Base-by-base conservation (phyloP, 1,139 yeast species). In the Sugiyamaella novakii region DNA sequence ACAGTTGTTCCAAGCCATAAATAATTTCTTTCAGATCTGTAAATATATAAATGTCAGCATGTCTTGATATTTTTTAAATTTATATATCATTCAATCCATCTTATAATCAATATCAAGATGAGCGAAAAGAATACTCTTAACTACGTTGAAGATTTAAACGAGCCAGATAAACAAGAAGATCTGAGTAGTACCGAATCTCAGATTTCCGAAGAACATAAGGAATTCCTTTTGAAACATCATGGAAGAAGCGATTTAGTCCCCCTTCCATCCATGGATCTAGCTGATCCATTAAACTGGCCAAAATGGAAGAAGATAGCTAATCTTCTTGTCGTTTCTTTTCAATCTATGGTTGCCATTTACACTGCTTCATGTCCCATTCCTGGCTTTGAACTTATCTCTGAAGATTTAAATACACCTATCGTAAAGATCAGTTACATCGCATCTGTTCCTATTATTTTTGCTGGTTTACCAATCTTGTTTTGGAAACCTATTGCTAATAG, bases 261-360 rank as follows among this genome's bases (percentile, higher is more conserved):
- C 5, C 15, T 54, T 22, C 57, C 57, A 5, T 40, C 55, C 5
- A 35, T 36, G 28, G 47, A 39, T 41, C 46, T 38, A 4, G 38
- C 33, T 14, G 57, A 54, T 39, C 57, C 57, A 6, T 38, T 51
- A n/a, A 54, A 54, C 24, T 54, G 57, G 57, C 48, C 54, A 7
- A 21, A 29, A 11, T 15, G 43, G 43, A 54, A 54, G 45, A 54
- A 54, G 30, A 35, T 39, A 19, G 12, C 39, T 21, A 27, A 41
- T 24, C 46, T 54, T 22, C 34, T 43, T 7, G 30, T 51, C 8
- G 57, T 54, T 6, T 44, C 55, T 5, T 42, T 54, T 19, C 57
- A 54, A 14, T 47, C 54, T 8, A 41, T 54, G 52, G 43, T 33
- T 30, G 49, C 51, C 7, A 52, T 55, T 1, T 50, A 52, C 24